Evolutionary conservation across 257 asterid genomes (phyloP).

Genomic region (Primulina eburnea): DNA sequence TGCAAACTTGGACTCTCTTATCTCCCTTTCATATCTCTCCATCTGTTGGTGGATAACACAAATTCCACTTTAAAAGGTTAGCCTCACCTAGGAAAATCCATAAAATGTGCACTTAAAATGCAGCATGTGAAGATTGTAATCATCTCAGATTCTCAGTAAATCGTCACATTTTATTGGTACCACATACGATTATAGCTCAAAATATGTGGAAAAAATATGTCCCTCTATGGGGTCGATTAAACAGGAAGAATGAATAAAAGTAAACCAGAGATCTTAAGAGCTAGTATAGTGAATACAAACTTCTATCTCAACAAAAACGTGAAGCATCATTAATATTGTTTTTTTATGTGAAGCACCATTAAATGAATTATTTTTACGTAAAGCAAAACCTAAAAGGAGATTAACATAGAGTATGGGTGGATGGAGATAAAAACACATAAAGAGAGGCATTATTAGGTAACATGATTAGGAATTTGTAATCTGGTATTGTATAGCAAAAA

Average conservation of each 20-base stretch:
- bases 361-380: not conserved
- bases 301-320: too few species aligned
- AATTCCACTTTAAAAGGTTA: not conserved
- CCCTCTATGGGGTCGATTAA: not conserved
- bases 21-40: conserved; percentile 73
- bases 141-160: conserved; percentile 16
- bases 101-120: conserved; percentile 13
- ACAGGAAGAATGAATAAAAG: not conserved
- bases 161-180: conserved; percentile 9
- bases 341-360: not conserved
- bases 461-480: conserved; percentile 3
- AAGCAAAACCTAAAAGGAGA: not conserved
- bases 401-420: not conserved
- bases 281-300: not conserved
- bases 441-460: not conserved
- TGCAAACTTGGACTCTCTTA: conserved; percentile 73
- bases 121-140: not conserved
- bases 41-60: conserved; percentile 30
- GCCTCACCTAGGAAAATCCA: conserved; percentile 1
- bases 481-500: not conserved
- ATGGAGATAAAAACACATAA: not conserved
- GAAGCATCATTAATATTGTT: too few species aligned
- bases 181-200: not conserved
- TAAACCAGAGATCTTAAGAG: not conserved
- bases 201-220: not conserved